These are phyloP conservation scores for Auricularia sp. DNA, from an alignment of 768 basidiomycete genomes.

Conservation along the genomic window DNA sequence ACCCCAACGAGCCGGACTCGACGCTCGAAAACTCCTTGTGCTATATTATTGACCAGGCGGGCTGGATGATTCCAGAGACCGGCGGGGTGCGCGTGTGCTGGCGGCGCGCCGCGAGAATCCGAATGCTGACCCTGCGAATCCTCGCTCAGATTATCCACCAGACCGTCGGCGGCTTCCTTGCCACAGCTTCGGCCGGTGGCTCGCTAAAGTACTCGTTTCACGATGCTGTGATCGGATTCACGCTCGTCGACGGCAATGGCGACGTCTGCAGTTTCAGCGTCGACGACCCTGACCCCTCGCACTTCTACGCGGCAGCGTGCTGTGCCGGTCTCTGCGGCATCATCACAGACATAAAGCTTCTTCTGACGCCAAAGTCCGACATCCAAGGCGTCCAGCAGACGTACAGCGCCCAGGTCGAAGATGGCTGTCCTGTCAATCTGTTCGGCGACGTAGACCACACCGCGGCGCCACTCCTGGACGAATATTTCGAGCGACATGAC, in stretches of 20 bases:
- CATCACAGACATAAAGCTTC: not conserved
- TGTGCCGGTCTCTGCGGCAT: conserved; percentile 1
- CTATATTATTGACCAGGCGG: not conserved
- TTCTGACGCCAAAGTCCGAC: not conserved
- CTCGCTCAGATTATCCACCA: not conserved
- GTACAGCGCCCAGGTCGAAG: not conserved
- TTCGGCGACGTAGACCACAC: conserved; percentile 1
- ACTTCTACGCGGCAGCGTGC: not conserved
- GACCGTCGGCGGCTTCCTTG: not conserved
- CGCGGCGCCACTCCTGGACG: not conserved
- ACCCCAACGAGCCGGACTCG: not conserved
- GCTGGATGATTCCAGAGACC: not conserved
- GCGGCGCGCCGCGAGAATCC: not conserved
- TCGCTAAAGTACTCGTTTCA: conserved; percentile 1
- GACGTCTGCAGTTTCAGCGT: not conserved
- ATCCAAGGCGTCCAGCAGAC: conserved; percentile 1
- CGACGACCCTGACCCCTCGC: not conserved
- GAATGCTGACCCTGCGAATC: not conserved
- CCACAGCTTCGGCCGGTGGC: not conserved
- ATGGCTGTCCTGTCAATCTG: conserved; percentile 1
- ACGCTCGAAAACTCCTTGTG: not conserved
- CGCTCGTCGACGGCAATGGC: not conserved
- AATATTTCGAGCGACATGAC: not conserved
- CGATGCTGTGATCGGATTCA: not conserved
- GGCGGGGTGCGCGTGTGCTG: not conserved